These are phyloP conservation scores for Kwoniella heveanensis DNA, from an alignment of 768 basidiomycete species.

Conservation along the genomic window DNA sequence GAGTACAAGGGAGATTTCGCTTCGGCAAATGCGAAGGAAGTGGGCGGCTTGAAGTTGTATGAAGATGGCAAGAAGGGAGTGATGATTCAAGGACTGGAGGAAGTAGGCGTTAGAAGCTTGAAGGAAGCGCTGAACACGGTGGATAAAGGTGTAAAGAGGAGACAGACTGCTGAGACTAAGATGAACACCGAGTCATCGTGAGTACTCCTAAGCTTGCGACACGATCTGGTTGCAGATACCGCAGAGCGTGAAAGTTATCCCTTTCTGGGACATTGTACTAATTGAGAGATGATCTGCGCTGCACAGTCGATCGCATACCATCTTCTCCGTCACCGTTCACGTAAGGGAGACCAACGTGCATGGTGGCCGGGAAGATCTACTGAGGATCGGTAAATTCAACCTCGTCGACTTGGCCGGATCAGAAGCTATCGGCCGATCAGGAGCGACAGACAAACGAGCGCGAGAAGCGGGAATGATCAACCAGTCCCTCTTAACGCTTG, in stretches of 20 bases:
- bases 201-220: too few species aligned
- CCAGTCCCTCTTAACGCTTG: conserved; percentile 92
- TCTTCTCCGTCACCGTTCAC: conserved; percentile 95
- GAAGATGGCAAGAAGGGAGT: conserved; percentile 87
- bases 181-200: conserved; percentile 74
- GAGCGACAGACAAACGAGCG: conserved; percentile 91
- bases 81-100: conserved; percentile 92
- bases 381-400: conserved; percentile 93
- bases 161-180: conserved; percentile 93
- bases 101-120: conserved; percentile 77
- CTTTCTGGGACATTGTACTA: too few species aligned
- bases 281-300: not conserved
- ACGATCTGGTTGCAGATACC: too few species aligned
- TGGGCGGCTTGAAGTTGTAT: conserved; percentile 76
- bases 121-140: conserved; percentile 80
- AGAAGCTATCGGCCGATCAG: conserved; percentile 93
- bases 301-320: conserved; percentile 84
- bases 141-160: conserved; percentile 81
- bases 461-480: conserved; percentile 99
- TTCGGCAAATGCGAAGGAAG: conserved; percentile 14
- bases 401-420: conserved; percentile 96
- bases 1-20: conserved; percentile 61
- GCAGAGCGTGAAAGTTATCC: too few species aligned
- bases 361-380: conserved; percentile 72
- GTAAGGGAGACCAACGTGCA: conserved; percentile 75